Evolutionary conservation across 192 early-diverging fungal genomes (phyloP), one percentile per base, ranked within the genome.

Genomic region (Coemansia furcata): DNA sequence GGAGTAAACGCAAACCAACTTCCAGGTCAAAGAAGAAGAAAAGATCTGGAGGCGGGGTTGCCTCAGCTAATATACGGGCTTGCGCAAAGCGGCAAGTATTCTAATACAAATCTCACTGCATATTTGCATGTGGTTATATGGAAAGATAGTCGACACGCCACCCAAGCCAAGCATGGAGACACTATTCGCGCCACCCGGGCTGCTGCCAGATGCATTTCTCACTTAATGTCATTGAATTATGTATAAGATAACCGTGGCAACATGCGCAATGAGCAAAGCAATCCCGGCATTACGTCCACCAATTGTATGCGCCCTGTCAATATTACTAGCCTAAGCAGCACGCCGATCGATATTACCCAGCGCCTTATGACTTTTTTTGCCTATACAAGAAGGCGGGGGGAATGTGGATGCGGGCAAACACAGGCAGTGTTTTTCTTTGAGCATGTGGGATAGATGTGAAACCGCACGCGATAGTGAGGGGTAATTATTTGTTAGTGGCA

Each of bases 401-500:
- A 15, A 15, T 11, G 17, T 19, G 47, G 21, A 40, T 14, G 39
- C 39, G 47, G 30, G 30, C 54, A 17, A 57, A 57, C 30, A n/a
- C 5, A 33, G 29, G 54, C 15, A 15, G 54, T 33, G 54, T 6
- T 61, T 9, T 23, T 19, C 35, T 40, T 60, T 60, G 23, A 29
- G 21, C 46, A 37, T 37, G 63, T 65, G 63, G 30, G 63, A 50
- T 37, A 50, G 19, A 19, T 65, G 33, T 66, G 64, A 66, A 66
- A 66, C 64, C 50, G 50, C 54, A 35, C 3, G 64, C 23, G 32
- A 57, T 17, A 30, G 50, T 64, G 62, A 26, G 39, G 32, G 30
- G 50, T 4, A 30, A 50, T 6, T 17, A n/a, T 35, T n/a, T 17
- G 54, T 0, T 35, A 30, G 35, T 46, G 66, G 55, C 30, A 66